Conservation (phyloP, 805 yeast species). For the Candida caryicola region DNA sequence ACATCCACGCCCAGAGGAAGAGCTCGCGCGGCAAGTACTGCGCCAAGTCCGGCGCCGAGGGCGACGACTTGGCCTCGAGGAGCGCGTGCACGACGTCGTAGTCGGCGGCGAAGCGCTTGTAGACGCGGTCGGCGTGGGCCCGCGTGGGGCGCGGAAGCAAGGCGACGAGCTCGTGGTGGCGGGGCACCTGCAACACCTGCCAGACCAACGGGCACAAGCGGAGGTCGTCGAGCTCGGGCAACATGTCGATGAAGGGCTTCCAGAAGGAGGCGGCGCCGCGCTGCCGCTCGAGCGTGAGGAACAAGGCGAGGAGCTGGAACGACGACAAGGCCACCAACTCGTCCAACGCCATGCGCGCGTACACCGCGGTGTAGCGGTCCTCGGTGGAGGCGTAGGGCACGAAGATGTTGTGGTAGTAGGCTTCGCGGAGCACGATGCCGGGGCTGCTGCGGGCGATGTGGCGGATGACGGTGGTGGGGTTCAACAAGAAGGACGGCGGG, state of each 20-base stretch:
- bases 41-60: too few relatives aligned
- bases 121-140: conserved; percentile 41
- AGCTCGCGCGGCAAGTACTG: conserved; percentile 15
- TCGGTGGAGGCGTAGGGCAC: conserved; percentile 21
- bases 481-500: conserved; percentile 57
- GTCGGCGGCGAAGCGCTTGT: conserved; percentile 45
- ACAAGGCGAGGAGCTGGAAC: conserved; percentile 58
- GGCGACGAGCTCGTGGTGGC: conserved; percentile 25
- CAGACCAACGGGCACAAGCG: conserved; percentile 61
- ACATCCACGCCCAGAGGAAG: conserved; percentile 75
- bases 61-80: conserved; percentile 11
- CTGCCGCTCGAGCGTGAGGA: conserved; percentile 42
- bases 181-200: conserved; percentile 36
- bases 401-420: conserved; percentile 17
- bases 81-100: conserved; percentile 32
- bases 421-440: conserved; percentile 23
- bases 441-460: conserved; percentile 44
- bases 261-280: conserved; percentile 51
- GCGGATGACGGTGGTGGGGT: conserved; percentile 48
- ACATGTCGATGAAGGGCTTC: conserved; percentile 63
- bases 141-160: conserved; percentile 45
- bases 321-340: conserved; percentile 48
- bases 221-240: conserved; percentile 60
- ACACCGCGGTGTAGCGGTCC: conserved; percentile 30
- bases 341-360: conserved; percentile 25